These are phyloP conservation scores for Buxus sempervirens DNA, from an alignment of 164 flowering plant genomes.

Conservation along the genomic window DNA sequence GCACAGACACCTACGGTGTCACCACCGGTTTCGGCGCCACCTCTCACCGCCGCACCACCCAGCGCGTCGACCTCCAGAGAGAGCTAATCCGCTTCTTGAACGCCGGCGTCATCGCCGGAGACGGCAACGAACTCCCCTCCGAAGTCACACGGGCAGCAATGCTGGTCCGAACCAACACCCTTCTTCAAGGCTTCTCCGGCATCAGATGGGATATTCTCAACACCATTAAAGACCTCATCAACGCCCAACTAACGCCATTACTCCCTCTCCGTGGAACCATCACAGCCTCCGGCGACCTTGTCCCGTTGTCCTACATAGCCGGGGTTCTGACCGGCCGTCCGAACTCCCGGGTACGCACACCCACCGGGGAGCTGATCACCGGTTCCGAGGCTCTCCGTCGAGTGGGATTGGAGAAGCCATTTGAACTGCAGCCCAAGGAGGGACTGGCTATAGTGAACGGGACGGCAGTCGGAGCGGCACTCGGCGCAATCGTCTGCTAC, in stretches of 20 bases:
- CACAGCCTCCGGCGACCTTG: slow-evolving; percentile 64
- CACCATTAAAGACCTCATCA: slow-evolving; percentile 48
- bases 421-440: slow-evolving; percentile 60
- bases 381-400: no score
- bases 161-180: slow-evolving; percentile 61
- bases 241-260: slow-evolving; percentile 51
- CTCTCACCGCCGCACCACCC: slow-evolving; percentile 57
- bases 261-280: slow-evolving; percentile 61
- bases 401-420: slow-evolving; percentile 3
- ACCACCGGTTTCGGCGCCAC: slow-evolving; percentile 74
- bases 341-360: slow-evolving; percentile 41
- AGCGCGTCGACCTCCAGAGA: slow-evolving; percentile 59
- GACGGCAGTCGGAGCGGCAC: slow-evolving; percentile 57
- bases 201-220: slow-evolving; percentile 66
- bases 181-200: slow-evolving; percentile 71
- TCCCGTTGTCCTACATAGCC: slow-evolving; percentile 65
- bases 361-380: slow-evolving; percentile 28
- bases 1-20: slow-evolving; percentile 62
- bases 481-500: slow-evolving; percentile 49
- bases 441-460: slow-evolving; percentile 68
- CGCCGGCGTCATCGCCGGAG: slow-evolving; percentile 59
- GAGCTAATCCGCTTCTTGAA: slow-evolving; percentile 63
- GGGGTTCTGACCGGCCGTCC: slow-evolving; percentile 66
- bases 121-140: slow-evolving; percentile 46
- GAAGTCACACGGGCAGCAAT: slow-evolving; percentile 63